These are phyloP conservation scores for Hanseniaspora vineae DNA, from an alignment of 805 yeast genomes.

Conservation along the genomic window DNA sequence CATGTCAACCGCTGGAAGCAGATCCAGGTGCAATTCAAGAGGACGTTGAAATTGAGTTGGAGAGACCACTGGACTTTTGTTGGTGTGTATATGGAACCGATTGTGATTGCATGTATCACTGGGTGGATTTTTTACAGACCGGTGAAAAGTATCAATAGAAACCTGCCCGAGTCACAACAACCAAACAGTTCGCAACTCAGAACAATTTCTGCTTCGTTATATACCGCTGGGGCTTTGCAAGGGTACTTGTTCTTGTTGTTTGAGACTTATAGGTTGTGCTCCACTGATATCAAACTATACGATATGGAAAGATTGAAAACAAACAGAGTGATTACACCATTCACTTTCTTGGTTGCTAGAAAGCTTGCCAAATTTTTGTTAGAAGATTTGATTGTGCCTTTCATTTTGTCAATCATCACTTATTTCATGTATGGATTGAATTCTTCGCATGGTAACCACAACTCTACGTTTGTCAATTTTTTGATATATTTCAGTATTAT, in stretches of 20 bases:
- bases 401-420: conserved; percentile 46
- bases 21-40: conserved; percentile 28
- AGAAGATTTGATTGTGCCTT: conserved; percentile 56
- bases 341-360: conserved; percentile 56
- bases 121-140: conserved; percentile 75
- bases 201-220: conserved; percentile 39
- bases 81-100: conserved; percentile 32
- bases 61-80: conserved; percentile 40
- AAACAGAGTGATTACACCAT: conserved; percentile 36
- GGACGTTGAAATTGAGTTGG: conserved; percentile 33
- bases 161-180: conserved; percentile 3
- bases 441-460: conserved; percentile 14
- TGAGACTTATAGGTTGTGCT: conserved; percentile 46
- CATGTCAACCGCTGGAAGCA: conserved; percentile 32
- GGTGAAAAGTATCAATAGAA: background rate
- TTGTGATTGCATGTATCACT: conserved; percentile 42
- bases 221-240: conserved; percentile 40
- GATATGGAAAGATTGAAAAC: conserved; percentile 64
- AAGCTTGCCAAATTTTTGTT: conserved; percentile 49
- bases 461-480: conserved; percentile 29
- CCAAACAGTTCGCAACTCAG: conserved; percentile 43
- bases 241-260: conserved; percentile 42
- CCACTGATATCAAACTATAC: conserved; percentile 38
- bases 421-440: conserved; percentile 72
- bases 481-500: conserved; percentile 49